phyloP scores from a whole-genome alignment of 495 filamentous ascomycete species.

The Annulohypoxylon maeteangense region DNA sequence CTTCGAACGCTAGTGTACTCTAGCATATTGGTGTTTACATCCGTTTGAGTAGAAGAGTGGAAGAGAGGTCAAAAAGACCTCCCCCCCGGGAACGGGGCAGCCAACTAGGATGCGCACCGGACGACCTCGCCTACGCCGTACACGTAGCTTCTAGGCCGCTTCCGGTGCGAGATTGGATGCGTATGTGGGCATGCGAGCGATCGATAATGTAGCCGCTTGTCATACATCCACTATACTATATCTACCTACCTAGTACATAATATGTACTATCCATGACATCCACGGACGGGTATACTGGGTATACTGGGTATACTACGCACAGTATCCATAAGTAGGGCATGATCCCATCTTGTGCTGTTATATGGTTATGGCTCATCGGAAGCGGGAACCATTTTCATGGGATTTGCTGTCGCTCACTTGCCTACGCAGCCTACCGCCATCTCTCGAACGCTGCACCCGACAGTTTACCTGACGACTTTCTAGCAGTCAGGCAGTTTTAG shows the following conservation, averaged over 20 bases:
- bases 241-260: too few relatives aligned
- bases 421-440: background rate
- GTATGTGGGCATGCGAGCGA: conserved; percentile 3
- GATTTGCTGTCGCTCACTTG: conserved; percentile 37
- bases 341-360: background rate
- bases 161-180: background rate
- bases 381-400: conserved; percentile 38
- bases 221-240: background rate
- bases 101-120: conserved; percentile 20
- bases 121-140: conserved; percentile 25
- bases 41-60: background rate
- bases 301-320: background rate
- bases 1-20: background rate
- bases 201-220: conserved; percentile 20
- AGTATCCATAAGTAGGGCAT: conserved; percentile 6
- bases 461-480: conserved; percentile 2
- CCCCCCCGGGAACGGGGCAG: conserved; percentile 22
- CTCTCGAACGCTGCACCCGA: background rate
- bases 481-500: background rate
- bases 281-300: background rate
- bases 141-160: conserved; percentile 29
- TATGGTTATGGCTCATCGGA: conserved; percentile 19
- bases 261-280: background rate
- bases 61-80: background rate
- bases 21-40: background rate